Conservation (phyloP, 495 filamentous ascomycete species). For the Daldinia vernicosa region DNA sequence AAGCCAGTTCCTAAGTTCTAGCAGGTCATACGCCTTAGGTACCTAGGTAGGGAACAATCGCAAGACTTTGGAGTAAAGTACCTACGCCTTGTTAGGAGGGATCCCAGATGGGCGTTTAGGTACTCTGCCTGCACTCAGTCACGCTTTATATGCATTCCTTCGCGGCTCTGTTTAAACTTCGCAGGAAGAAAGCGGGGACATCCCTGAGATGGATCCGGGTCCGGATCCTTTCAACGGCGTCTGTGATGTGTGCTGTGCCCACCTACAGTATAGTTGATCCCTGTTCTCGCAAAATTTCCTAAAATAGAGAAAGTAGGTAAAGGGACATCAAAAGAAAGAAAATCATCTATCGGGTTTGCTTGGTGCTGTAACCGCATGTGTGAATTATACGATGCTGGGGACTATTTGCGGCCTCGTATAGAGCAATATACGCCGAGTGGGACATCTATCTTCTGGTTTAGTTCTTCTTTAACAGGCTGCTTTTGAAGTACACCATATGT, state of each 20-base stretch:
- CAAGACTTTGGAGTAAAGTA: background rate
- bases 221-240: background rate
- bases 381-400: background rate
- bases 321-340: background rate
- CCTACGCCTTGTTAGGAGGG: too few relatives aligned
- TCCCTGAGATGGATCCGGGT: background rate
- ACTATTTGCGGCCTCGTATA: background rate
- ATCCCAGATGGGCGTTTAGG: background rate
- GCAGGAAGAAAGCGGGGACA: background rate
- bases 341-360: background rate
- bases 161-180: constrained; percentile 1
- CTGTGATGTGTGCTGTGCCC: too few relatives aligned
- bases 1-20: too few relatives aligned
- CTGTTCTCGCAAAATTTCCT: background rate
- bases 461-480: background rate
- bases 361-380: background rate
- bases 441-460: background rate
- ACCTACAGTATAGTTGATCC: background rate
- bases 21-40: too few relatives aligned
- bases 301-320: background rate
- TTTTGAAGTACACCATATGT: too few relatives aligned
- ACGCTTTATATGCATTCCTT: background rate
- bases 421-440: background rate
- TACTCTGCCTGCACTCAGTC: background rate
- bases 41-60: background rate